Percentiles rank a stretch among this genome's conserved stretches.
Evolutionary conservation across 164 flowering plant species (phyloP).

Genomic region (Buxus sempervirens): DNA sequence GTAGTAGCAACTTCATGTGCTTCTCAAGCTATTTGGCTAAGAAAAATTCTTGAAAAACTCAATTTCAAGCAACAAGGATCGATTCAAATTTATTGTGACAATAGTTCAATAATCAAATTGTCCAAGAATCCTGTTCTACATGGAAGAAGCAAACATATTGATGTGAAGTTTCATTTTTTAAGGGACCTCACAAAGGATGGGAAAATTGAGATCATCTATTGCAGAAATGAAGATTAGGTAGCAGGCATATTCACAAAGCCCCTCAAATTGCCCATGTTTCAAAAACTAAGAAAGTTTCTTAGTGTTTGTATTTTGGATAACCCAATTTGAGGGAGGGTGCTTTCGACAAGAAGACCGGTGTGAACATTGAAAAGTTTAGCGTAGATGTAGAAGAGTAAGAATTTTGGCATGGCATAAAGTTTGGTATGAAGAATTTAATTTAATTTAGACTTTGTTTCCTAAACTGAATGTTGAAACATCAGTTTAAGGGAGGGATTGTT

Average conservation of each 20-base stretch:
- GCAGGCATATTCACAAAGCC: no score
- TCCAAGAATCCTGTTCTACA: neutral
- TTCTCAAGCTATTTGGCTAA: neutral
- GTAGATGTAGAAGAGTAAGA: no score
- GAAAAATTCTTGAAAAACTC: neutral
- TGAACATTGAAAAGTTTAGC: no score
- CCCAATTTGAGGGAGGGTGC: no score
- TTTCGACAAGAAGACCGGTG: no score
- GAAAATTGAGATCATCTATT: neutral
- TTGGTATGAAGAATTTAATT: no score
- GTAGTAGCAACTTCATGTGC: neutral
- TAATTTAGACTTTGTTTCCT: no score
- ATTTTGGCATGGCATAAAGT: no score
- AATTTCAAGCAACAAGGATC: neutral
- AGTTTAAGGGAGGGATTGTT: no score
- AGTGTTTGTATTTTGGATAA: no score
- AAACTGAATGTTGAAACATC: no score
- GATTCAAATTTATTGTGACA: neutral
- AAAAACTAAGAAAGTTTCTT: neutral
- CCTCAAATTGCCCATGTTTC: neutral
- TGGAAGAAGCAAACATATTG: no score
- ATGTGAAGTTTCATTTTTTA: neutral
- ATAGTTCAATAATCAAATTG: neutral
- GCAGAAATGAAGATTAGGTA: neutral
- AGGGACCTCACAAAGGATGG: neutral